Percentiles rank a stretch among this genome's conserved stretches.
Evolutionary conservation across 176 grass and related monocot species (phyloP).

Genomic region (Pontederia paniculata): DNA sequence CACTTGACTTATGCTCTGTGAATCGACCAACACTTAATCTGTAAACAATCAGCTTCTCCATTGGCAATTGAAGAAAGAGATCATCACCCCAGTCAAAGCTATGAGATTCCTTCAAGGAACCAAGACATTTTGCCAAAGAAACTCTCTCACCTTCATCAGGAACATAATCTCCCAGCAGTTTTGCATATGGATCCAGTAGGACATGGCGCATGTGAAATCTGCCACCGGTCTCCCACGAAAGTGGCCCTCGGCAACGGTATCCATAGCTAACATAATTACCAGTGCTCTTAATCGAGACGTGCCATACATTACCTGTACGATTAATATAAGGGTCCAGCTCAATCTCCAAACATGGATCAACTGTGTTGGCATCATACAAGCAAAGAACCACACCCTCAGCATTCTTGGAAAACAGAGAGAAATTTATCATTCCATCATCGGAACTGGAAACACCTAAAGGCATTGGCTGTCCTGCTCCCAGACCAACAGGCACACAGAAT

Average conservation of each 20-base stretch:
- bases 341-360: constrained; percentile 47
- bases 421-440: constrained; percentile 43
- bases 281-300: constrained; percentile 43
- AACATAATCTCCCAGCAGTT: constrained; percentile 40
- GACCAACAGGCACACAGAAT: constrained; percentile 69
- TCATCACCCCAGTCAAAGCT: constrained; percentile 53
- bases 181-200: constrained; percentile 73
- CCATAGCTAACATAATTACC: constrained; percentile 48
- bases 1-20: constrained; percentile 43
- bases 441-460: constrained; percentile 57
- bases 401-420: constrained; percentile 60
- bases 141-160: constrained; percentile 22
- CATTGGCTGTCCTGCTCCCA: constrained; percentile 48
- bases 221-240: constrained; percentile 23
- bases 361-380: constrained; percentile 28
- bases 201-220: constrained; percentile 33
- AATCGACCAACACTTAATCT: constrained; percentile 61
- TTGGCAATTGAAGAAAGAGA: constrained; percentile 35
- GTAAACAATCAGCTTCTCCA: constrained; percentile 85
- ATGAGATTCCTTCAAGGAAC: constrained; percentile 21
- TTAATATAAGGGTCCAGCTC: constrained; percentile 66
- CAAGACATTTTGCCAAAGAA: constrained; percentile 42
- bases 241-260: constrained; percentile 37
- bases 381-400: constrained; percentile 49
- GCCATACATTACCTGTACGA: constrained; percentile 68